Evolutionary conservation across 2,329 filamentous ascomycete species (phyloP).

Genomic region (Chrysoporthe puriensis): DNA sequence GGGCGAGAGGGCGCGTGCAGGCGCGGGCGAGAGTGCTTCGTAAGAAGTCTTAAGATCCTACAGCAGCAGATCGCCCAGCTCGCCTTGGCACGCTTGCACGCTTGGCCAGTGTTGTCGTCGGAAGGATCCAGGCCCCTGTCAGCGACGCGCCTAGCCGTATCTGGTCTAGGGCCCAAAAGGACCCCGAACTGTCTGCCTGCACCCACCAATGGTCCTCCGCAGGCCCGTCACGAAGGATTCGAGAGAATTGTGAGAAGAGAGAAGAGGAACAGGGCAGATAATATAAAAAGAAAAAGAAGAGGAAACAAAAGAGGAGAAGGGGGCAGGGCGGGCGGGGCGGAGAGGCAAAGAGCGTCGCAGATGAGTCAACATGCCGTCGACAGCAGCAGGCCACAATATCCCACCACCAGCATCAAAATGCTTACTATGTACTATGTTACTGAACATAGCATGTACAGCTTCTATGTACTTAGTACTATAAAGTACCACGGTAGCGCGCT

Average conservation of each 20-base stretch:
- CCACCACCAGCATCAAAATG: no score
- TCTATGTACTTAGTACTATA: no score
- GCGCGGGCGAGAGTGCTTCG: not conserved
- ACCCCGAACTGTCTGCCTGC: not conserved
- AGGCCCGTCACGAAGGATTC: not conserved
- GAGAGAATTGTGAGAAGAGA: not conserved
- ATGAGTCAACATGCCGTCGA: no score
- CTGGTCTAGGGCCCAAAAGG: conserved; percentile 7
- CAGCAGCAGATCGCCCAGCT: not conserved
- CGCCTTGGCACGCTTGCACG: not conserved
- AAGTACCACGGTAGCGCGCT: no score
- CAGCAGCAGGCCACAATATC: no score
- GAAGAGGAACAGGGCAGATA: not conserved
- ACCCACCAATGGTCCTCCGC: not conserved
- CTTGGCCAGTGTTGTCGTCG: not conserved
- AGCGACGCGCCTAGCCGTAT: not conserved
- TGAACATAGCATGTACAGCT: no score
- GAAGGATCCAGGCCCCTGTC: conserved; percentile 2
- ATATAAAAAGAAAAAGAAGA: not conserved
- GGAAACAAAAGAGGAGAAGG: not conserved
- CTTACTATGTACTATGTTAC: no score
- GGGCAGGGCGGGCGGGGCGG: not conserved
- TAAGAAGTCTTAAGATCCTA: conserved; percentile 9
- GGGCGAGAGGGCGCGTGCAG: not conserved
- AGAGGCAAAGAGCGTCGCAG: not conserved